Percentiles rank a stretch among this genome's conserved stretches.
Conservation (phyloP, 1,139 yeast species). For the Geotrichum aggregatum region DNA sequence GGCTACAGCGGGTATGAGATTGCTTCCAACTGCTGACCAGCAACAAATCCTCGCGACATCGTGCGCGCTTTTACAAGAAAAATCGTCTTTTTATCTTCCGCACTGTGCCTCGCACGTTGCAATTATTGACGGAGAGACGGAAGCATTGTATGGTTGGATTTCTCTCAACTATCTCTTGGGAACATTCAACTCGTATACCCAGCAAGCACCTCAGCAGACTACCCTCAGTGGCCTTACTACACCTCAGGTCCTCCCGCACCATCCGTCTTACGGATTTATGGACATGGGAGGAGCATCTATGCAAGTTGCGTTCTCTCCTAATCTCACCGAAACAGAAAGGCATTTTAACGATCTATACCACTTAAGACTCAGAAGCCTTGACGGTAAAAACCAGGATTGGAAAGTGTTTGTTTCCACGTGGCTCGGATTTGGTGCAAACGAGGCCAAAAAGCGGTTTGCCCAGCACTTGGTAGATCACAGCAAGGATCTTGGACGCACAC, state of each 20-base stretch:
- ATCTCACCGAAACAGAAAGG: slow-evolving; percentile 49
- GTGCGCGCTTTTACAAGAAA: slow-evolving; percentile 49
- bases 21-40: slow-evolving; percentile 57
- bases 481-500: slow-evolving; percentile 1
- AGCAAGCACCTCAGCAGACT: neutral
- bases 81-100: slow-evolving; percentile 56
- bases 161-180: slow-evolving; percentile 63
- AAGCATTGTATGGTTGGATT: slow-evolving; percentile 82
- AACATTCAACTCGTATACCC: slow-evolving; percentile 38
- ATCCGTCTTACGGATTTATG: slow-evolving; percentile 59
- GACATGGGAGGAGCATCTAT: slow-evolving; percentile 88
- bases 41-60: slow-evolving; percentile 47
- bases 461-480: slow-evolving; percentile 30
- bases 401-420: slow-evolving; percentile 67
- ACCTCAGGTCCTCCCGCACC: slow-evolving; percentile 39
- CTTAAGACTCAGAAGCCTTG: slow-evolving; percentile 46
- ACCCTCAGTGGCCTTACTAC: slow-evolving; percentile 13
- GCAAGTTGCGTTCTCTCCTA: slow-evolving; percentile 72
- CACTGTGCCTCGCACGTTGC: slow-evolving; percentile 51
- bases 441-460: slow-evolving; percentile 57
- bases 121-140: slow-evolving; percentile 69
- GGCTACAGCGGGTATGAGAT: slow-evolving; percentile 83
- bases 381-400: slow-evolving; percentile 42
- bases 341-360: slow-evolving; percentile 55
- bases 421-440: slow-evolving; percentile 74